These are phyloP conservation scores for Naegleria fowleri DNA, from an alignment of 208 protist species.

Conservation along the genomic window DNA sequence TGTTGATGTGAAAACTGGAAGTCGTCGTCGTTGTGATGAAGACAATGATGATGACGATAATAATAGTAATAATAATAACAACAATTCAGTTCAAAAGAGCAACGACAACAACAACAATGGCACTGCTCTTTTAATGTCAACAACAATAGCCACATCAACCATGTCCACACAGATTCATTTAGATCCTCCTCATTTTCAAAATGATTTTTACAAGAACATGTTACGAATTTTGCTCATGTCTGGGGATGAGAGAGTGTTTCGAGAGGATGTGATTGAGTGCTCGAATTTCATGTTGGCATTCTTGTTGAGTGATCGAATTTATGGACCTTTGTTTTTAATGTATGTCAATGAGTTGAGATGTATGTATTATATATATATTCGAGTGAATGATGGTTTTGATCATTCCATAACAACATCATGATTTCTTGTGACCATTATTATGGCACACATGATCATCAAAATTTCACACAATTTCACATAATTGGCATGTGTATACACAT, in stretches of 20 bases:
- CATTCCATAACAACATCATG: no score
- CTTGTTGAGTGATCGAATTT: conserved; percentile 1
- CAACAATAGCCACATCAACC: no score
- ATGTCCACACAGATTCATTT: neutral
- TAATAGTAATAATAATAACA: no score
- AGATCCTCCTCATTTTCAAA: neutral
- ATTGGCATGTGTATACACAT: neutral
- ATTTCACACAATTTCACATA: no score
- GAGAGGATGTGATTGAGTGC: neutral
- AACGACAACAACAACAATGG: no score
- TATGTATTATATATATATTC: no score
- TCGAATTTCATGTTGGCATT: neutral
- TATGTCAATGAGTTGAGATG: neutral
- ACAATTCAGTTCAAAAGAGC: no score
- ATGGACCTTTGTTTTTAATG: neutral
- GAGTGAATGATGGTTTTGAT: no score
- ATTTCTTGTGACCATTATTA: no score
- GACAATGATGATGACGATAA: neutral
- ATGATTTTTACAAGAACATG: neutral
- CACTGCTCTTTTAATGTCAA: no score
- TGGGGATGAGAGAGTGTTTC: conserved; percentile 10
- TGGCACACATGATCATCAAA: no score
- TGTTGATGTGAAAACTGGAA: neutral
- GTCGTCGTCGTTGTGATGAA: neutral
- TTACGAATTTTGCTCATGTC: neutral